Base-by-base conservation (phyloP, 2,329 filamentous ascomycete genomes). In the Diaporthe capsici region DNA sequence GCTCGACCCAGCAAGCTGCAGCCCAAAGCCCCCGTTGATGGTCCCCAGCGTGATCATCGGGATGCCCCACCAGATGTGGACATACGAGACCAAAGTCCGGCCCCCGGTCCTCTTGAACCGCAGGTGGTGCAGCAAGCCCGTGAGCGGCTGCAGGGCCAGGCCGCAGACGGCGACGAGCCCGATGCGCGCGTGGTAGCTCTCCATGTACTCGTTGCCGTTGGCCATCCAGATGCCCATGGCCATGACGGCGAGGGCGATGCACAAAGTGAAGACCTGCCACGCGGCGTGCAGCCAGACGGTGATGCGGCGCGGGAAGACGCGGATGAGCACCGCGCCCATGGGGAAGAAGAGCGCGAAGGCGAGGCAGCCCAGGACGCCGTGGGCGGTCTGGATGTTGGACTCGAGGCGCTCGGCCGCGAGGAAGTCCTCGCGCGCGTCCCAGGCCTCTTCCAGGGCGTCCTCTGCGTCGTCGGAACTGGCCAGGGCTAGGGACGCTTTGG, bases 221-320 rank as follows among this genome's bases (percentile, higher is more conserved):
- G 72, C 60, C 42, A 89, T 80, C 53, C 83, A 85, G 31, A 89
- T 81, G 4, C 87, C 87, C 47, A 88, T 61, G 0, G 79, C 86
- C 0, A 84, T 84, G 5, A 81, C 86, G 5, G 83, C 82, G 4
- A 86, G 74, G 63, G 83, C 87, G 1, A 86, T 58, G 7, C 81
- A 31, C 55, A 82, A 83, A 3, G 83, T 84, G 3, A 86, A 10
- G 20, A 83, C 20, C 79, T 89, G 87, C 28, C 82, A 81, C 1
- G 81, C 28, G n/a, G 81, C 87, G 79, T 89, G 87, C n/a, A 82
- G 70, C 79, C 83, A 80, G 76, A 86, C 80, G 6, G 83, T 79
- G n/a, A 83, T 76, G 15, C 82, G 80, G 9, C 85, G 82, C 0
- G 84, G 83, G 0, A 85, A 44, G 13, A 72, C 34, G 47, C 78